Conservation (phyloP, 495 filamentous ascomycete genomes). For the Penicillium paxilli region DNA sequence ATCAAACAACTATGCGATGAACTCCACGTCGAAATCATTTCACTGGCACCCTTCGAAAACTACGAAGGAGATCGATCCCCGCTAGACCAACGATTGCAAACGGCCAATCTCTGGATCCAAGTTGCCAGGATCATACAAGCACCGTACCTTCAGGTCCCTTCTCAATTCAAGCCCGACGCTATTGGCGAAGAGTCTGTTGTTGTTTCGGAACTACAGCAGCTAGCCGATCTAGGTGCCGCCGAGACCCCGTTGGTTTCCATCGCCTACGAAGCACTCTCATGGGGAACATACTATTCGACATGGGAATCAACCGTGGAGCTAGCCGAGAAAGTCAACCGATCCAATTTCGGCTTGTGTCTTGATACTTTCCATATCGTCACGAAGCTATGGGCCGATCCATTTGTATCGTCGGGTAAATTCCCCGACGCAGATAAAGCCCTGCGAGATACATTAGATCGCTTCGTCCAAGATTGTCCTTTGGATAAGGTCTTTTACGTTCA, state of each 20-base stretch:
- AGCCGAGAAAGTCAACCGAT: constrained; percentile 55
- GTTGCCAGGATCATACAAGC: constrained; percentile 59
- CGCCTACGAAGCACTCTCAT: constrained; percentile 70
- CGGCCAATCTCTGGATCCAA: constrained; percentile 66
- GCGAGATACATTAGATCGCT: constrained; percentile 50
- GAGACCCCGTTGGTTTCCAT: constrained; percentile 53
- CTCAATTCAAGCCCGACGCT: constrained; percentile 56
- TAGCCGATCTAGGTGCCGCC: constrained; percentile 55
- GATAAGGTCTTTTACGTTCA: constrained; percentile 74
- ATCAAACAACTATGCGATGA: constrained; percentile 54
- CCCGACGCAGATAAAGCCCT: constrained; percentile 54
- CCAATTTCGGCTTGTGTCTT: constrained; percentile 71
- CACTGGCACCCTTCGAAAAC: constrained; percentile 73
- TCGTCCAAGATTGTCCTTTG: constrained; percentile 53
- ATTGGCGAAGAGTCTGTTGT: constrained; percentile 56
- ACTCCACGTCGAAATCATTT: constrained; percentile 55
- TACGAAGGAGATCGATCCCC: constrained; percentile 60
- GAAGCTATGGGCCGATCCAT: constrained; percentile 63
- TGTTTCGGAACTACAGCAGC: constrained; percentile 60
- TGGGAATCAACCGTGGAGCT: constrained; percentile 67
- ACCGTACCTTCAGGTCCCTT: constrained; percentile 66
- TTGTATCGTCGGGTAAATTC: constrained; percentile 48
- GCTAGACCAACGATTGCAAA: constrained; percentile 56
- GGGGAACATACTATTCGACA: constrained; percentile 63
- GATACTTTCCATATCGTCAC: constrained; percentile 74